Conservation (phyloP, 2,329 filamentous ascomycete species). For the Pyrenochaeta sp. region DNA sequence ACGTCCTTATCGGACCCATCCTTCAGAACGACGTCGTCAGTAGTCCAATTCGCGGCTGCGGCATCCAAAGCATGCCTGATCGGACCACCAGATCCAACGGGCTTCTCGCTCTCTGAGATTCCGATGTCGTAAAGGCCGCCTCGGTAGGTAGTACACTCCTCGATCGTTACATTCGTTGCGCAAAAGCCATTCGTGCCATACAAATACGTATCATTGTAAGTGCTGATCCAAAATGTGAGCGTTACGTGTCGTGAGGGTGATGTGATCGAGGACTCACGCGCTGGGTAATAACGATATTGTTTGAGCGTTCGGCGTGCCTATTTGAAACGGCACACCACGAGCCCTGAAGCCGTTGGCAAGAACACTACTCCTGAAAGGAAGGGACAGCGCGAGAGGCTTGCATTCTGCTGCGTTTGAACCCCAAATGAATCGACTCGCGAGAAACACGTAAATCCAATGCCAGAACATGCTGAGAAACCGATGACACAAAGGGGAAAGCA, state of each 20-base stretch:
- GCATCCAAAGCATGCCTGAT: not conserved
- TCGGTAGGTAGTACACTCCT: not conserved
- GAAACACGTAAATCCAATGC: constrained; percentile 1
- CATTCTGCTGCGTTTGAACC: not conserved
- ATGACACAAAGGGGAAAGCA: not conserved
- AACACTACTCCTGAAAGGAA: constrained; percentile 7
- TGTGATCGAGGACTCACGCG: constrained; percentile 3
- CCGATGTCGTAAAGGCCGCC: constrained; percentile 1
- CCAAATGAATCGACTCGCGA: constrained; percentile 1
- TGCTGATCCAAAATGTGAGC: not conserved
- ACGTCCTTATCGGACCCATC: not conserved
- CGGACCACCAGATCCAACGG: not conserved
- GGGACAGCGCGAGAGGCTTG: constrained; percentile 1
- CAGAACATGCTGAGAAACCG: not conserved
- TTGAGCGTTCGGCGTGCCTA: constrained; percentile 9
- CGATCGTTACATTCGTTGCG: not conserved
- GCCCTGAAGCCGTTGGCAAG: constrained; percentile 1
- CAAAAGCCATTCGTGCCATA: not conserved
- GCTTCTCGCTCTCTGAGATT: not conserved
- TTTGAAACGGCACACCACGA: constrained; percentile 5
- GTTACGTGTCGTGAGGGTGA: not conserved
- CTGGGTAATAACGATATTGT: constrained; percentile 9
- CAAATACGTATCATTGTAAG: not conserved
- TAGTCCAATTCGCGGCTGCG: constrained; percentile 2
- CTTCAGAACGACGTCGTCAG: not conserved